Conservation (phyloP, 306 rosid genomes). For the Quercus gilva region DNA sequence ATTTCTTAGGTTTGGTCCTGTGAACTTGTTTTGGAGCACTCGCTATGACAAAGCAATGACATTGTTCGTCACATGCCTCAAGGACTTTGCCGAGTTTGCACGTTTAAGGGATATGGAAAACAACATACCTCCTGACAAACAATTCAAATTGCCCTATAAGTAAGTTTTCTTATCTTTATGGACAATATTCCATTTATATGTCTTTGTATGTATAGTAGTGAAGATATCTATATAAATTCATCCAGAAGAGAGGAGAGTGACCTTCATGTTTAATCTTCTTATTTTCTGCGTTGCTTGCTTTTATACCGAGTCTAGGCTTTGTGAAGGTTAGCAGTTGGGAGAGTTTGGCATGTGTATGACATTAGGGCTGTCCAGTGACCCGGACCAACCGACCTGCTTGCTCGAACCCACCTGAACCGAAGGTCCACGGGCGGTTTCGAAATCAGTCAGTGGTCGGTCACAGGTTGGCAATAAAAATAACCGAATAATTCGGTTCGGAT, state of each 20-base stretch:
- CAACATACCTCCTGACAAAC: constrained; percentile 84
- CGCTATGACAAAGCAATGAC: constrained; percentile 98
- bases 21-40: constrained; percentile 96
- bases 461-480: too few species aligned
- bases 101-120: constrained; percentile 87
- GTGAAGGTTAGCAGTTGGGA: neutral
- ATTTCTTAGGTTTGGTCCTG: constrained; percentile 86
- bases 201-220: neutral
- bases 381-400: rapidly evolving
- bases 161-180: constrained; percentile 37
- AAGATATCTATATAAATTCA: neutral
- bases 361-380: too few species aligned
- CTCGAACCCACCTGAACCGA: too few species aligned
- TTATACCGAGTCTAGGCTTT: neutral
- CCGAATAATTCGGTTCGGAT: too few species aligned
- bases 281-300: neutral
- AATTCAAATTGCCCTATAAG: constrained; percentile 94
- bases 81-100: constrained; percentile 93
- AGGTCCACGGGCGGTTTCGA: too few species aligned
- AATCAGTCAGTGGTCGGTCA: too few species aligned
- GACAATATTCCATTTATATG: neutral
- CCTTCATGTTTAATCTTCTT: neutral
- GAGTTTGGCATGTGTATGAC: neutral
- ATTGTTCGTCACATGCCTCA: constrained; percentile 77
- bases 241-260: neutral